Evolutionary conservation across 176 grass and related monocot genomes (phyloP).

Genomic region (Musa itinerans): DNA sequence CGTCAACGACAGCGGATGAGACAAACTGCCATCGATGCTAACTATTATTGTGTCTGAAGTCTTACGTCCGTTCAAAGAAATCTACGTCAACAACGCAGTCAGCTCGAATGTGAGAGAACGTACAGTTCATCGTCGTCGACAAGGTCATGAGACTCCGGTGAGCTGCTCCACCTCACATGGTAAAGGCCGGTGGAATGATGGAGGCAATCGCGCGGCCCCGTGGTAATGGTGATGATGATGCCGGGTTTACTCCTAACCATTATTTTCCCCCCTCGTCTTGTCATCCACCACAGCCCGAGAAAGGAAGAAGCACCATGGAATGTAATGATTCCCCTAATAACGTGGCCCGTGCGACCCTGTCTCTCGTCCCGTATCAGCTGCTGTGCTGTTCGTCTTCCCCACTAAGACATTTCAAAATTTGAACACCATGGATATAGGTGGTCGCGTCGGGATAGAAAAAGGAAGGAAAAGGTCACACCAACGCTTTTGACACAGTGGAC

Average conservation of each 20-base stretch:
- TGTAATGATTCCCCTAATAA: neutral
- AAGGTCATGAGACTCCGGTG: no score
- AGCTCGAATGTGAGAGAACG: no score
- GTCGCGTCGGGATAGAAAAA: neutral
- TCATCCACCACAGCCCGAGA: neutral
- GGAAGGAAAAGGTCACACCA: neutral
- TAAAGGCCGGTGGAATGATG: neutral
- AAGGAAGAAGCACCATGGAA: neutral
- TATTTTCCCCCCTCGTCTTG: neutral
- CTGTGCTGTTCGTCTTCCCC: neutral
- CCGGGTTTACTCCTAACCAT: neutral
- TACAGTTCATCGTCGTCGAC: no score
- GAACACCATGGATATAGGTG: neutral
- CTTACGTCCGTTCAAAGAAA: no score
- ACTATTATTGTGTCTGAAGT: no score
- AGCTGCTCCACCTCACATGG: neutral
- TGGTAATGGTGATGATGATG: neutral
- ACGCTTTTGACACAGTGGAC: neutral
- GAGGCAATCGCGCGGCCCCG: neutral
- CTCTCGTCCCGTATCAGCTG: neutral
- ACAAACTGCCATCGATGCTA: no score
- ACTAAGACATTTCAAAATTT: slow-evolving; percentile 2
- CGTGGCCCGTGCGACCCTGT: neutral
- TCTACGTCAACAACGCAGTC: no score
- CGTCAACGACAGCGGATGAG: no score